These are phyloP conservation scores for Zymoseptoria tritici DNA, from an alignment of 2,329 filamentous ascomycete genomes.

Conservation along the genomic window DNA sequence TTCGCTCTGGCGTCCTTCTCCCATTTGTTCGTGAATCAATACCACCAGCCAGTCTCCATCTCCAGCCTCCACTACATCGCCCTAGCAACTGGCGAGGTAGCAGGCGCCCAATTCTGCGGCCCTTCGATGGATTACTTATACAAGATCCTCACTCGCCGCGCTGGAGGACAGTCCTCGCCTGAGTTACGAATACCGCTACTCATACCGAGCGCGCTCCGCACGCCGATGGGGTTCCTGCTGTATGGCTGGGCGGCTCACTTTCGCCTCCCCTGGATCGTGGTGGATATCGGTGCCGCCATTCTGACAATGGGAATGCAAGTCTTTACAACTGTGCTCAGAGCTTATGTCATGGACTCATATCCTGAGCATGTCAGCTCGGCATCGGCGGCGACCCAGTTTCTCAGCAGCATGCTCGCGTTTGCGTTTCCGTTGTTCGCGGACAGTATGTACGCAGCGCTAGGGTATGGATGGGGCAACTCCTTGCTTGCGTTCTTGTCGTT, in stretches of 20 bases:
- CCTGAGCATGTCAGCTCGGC: constrained; percentile 42
- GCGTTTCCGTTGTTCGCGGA: constrained; percentile 45
- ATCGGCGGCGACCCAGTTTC: constrained; percentile 40
- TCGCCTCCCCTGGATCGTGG: constrained; percentile 32
- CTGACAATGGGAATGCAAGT: constrained; percentile 11
- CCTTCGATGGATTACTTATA: constrained; percentile 13
- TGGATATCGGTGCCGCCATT: constrained; percentile 18
- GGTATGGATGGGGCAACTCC: constrained; percentile 33
- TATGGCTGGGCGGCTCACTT: constrained; percentile 42
- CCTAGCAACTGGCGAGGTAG: constrained; percentile 36
- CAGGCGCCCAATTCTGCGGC: constrained; percentile 12
- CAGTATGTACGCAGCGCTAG: constrained; percentile 30
- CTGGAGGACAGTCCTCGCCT: constrained; percentile 6
- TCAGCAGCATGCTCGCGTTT: constrained; percentile 41
- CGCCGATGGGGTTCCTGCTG: constrained; percentile 31
- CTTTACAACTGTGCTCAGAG: constrained; percentile 7
- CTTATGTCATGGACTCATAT: constrained; percentile 42
- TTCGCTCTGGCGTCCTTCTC: constrained; percentile 39
- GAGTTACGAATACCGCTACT: constrained; percentile 21
- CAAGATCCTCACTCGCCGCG: constrained; percentile 2
- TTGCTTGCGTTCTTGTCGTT: constrained; percentile 9
- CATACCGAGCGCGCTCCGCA: constrained; percentile 11
- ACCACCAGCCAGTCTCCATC: constrained; percentile 30
- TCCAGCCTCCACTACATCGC: constrained; percentile 38
- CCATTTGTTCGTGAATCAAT: constrained; percentile 30